Percentiles rank a stretch among this genome's conserved stretches.
These are phyloP conservation scores for Incumbomyces delicatus DNA, from an alignment of 2,329 filamentous ascomycete genomes.

Conservation along the genomic window DNA sequence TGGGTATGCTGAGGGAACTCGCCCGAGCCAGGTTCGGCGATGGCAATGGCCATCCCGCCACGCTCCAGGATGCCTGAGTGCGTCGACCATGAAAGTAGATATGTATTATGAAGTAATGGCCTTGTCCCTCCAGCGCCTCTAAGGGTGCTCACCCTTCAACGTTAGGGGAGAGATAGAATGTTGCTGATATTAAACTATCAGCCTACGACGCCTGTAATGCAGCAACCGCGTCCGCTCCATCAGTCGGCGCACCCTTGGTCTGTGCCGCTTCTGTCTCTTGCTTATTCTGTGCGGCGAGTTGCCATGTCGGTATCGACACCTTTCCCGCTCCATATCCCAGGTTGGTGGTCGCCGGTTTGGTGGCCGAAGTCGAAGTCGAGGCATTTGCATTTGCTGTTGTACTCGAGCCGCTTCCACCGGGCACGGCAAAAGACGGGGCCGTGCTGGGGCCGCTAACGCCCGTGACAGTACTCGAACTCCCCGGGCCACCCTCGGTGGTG, in stretches of 20 bases:
- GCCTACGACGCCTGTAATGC: slow-evolving; percentile 13
- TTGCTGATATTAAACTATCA: background rate
- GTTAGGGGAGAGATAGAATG: background rate
- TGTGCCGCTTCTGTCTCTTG: slow-evolving; percentile 8
- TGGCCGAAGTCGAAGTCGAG: slow-evolving; percentile 4
- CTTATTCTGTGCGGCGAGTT: slow-evolving; percentile 57
- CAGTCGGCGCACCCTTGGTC: slow-evolving; percentile 6
- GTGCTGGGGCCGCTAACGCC: slow-evolving; percentile 8
- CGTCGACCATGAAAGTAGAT: background rate
- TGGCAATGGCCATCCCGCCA: background rate
- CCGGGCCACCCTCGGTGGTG: slow-evolving; percentile 7
- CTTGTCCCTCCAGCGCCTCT: background rate
- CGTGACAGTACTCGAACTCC: slow-evolving; percentile 7
- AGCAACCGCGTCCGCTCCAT: slow-evolving; percentile 20
- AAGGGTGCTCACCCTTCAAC: no score
- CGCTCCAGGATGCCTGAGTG: background rate
- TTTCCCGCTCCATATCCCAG: slow-evolving; percentile 29
- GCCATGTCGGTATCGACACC: slow-evolving; percentile 70
- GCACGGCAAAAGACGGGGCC: slow-evolving; percentile 13
- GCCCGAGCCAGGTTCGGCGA: slow-evolving; percentile 67
- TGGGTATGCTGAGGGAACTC: slow-evolving; percentile 68
- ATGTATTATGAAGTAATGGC: background rate
- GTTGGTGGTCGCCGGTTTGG: slow-evolving; percentile 9
- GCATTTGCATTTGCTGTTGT: background rate
- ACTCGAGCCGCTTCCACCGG: slow-evolving; percentile 2